Evolutionary conservation across 768 basidiomycete genomes (phyloP).

Genomic region (Epithele typhae): DNA sequence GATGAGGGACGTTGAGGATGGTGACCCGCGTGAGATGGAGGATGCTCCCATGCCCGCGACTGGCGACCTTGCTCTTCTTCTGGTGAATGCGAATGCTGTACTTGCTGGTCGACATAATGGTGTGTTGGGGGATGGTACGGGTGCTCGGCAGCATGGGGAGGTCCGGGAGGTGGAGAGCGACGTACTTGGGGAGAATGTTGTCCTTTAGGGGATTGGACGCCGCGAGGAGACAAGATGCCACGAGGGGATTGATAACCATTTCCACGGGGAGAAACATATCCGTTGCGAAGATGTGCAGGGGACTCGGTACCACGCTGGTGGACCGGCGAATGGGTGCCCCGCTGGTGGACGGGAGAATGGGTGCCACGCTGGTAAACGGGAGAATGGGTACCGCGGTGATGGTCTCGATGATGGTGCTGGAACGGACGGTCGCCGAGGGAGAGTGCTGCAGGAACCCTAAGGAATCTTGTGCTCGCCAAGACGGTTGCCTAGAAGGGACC

Average conservation of each 20-base stretch:
- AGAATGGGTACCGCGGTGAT: background rate
- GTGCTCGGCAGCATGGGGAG: conserved; percentile 1
- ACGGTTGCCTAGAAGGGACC: conserved; percentile 1
- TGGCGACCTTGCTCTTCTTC: background rate
- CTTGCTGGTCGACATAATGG: conserved; percentile 14
- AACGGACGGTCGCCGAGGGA: conserved; percentile 5
- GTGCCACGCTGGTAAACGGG: too few relatives aligned
- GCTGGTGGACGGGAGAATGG: too few relatives aligned
- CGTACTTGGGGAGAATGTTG: conserved; percentile 9
- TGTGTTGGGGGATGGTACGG: conserved; percentile 13
- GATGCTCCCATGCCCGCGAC: too few relatives aligned
- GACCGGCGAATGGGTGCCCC: too few relatives aligned
- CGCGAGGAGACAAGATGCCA: conserved; percentile 10
- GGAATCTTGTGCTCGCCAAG: conserved; percentile 2
- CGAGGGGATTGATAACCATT: conserved; percentile 3
- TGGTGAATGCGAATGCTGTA: conserved; percentile 3
- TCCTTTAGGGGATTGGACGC: conserved; percentile 12
- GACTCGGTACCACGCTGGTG: too few relatives aligned
- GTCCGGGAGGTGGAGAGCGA: conserved; percentile 9
- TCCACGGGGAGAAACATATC: conserved; percentile 2
- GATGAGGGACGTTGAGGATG: conserved; percentile 41
- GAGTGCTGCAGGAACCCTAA: background rate
- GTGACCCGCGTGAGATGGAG: background rate
- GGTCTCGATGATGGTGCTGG: conserved; percentile 4
- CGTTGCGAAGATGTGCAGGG: too few relatives aligned